These are phyloP conservation scores for Pterula multifida DNA, from an alignment of 1,284 basidiomycete genomes.

Conservation along the genomic window DNA sequence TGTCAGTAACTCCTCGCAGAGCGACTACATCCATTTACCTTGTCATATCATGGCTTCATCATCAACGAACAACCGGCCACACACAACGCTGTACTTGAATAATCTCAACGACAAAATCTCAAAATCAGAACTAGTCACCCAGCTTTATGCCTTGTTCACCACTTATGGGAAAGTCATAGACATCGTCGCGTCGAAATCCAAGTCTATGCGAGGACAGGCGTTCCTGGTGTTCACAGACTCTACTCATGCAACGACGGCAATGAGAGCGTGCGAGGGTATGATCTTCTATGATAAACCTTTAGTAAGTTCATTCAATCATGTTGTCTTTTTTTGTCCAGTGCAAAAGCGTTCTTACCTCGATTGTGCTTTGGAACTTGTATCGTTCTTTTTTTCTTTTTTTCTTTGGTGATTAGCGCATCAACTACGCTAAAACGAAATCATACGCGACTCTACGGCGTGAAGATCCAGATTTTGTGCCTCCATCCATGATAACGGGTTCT, in stretches of 20 bases:
- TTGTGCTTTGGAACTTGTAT: too few species aligned
- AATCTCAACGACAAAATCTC: conserved; percentile 92
- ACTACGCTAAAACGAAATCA: conserved; percentile 79
- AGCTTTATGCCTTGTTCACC: conserved; percentile 85
- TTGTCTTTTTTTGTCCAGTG: conserved; percentile 7
- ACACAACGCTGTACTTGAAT: conserved; percentile 86
- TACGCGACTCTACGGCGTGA: conserved; percentile 67
- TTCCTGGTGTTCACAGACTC: conserved; percentile 93
- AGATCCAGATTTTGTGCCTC: conserved; percentile 65
- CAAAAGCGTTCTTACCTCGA: conserved; percentile 8
- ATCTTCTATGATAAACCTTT: conserved; percentile 87
- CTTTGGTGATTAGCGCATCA: conserved; percentile 49
- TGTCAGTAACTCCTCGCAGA: background rate
- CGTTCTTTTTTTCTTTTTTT: too few species aligned
- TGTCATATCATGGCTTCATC: conserved; percentile 30
- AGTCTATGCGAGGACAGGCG: conserved; percentile 89
- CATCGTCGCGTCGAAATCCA: conserved; percentile 83
- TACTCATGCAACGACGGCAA: conserved; percentile 78
- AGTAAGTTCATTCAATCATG: conserved; percentile 41
- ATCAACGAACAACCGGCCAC: conserved; percentile 52
- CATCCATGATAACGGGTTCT: conserved; percentile 47
- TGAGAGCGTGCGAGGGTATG: conserved; percentile 86
- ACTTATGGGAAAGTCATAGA: conserved; percentile 92
- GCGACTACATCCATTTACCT: background rate
- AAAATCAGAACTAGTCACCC: conserved; percentile 79